Base-by-base conservation (phyloP, 139 green algal genomes). In the Tetraselmis striata region DNA sequence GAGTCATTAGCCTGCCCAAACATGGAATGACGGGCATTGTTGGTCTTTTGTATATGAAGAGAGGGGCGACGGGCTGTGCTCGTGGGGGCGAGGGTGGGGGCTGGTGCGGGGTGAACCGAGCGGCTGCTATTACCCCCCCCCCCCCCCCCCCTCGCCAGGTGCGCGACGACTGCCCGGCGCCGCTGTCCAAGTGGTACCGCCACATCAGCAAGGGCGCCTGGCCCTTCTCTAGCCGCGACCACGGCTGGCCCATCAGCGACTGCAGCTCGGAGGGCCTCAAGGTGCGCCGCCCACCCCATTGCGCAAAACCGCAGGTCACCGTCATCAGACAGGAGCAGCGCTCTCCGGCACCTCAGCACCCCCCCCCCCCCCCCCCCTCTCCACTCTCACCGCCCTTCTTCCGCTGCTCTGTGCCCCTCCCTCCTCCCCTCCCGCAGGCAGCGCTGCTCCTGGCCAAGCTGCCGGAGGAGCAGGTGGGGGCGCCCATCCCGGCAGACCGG, bases 181-280 rank as follows among this genome's bases (percentile, higher is more conserved):
- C 94, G 0, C 85, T 98, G 77, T 31, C 25, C 1, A 32, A 87
- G 67, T 98, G 88, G 79, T 98, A 98, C 92, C 91, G 96, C 80
- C 97, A 99, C 91, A 96, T 98, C 86, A 94, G 85, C 87, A 96
- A 95, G 85, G 97, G 97, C 58, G 97, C 97, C 0, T 99, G 97
- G 97, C 96, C 97, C 25, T 99, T 99, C 89, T 94, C 86, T 75
- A 98, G 88, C 0, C 81, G 92, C 0, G 97, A 99, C 84, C 97
- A 99, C 89, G 97, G 97, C 82, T 99, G 97, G 97, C 97, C 97
- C 76, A 99, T 99, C 88, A 91, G 87, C 22, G 97, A 99, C 88
- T 99, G 97, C 90, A 93, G 89, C 29, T 90, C 88, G 0, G 96
- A 99, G 83, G 92, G 93, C 28, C 86, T 94, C 45, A 94, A 94